Base-by-base conservation (phyloP, 192 early-diverging fungal genomes). In the Rhizophagus clarus region DNA sequence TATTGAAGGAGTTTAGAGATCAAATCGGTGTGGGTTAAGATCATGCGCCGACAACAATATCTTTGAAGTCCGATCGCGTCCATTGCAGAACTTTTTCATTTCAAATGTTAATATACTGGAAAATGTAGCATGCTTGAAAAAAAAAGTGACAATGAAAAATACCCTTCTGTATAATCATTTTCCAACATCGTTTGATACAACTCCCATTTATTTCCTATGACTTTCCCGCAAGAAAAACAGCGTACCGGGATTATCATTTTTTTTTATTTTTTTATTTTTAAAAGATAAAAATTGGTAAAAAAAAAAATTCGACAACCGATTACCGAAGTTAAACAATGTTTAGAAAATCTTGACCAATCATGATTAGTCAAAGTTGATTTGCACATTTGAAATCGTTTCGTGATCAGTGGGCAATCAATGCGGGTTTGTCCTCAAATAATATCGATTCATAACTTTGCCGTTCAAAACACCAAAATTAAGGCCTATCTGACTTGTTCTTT, bases 1-100 rank as follows among this genome's bases (percentile, higher is more conserved):
- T 95, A 99, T 84, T 97, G 95, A 76, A 99, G 83, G n/a, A 99
- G 88, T 87, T 99, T 99, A 83, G 98, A 96, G 80, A 99, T 99
- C 80, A 99, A 85, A 82, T 99, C 98, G 34, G 98, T 96, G 86
- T 99, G 98, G 9, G 98, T 98, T 37, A 99, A 86, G 11, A 99
- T 92, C 98, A 99, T 99, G 78, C 98, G 90, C 60, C 98, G 90
- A 87, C 98, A 99, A 90, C 98, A 99, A 81, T 97, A 99, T 64
- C 98, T 91, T 87, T 95, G 88, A 77, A 94, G 82, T 60, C 92
- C 92, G 68, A 94, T 84, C 15, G 86, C 86, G 73, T 94, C 92
- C 40, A 95, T 85, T n/a, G 92, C 93, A 74, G 92, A 90, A 80
- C 91, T 93, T 82, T 83, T 83, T 24, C 34, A 49, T 12, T 61